A percentile compares a stretch with the other conserved stretches of the same genome.
Conservation (phyloP, 164 flowering plant species). For the Sedum album region DNA sequence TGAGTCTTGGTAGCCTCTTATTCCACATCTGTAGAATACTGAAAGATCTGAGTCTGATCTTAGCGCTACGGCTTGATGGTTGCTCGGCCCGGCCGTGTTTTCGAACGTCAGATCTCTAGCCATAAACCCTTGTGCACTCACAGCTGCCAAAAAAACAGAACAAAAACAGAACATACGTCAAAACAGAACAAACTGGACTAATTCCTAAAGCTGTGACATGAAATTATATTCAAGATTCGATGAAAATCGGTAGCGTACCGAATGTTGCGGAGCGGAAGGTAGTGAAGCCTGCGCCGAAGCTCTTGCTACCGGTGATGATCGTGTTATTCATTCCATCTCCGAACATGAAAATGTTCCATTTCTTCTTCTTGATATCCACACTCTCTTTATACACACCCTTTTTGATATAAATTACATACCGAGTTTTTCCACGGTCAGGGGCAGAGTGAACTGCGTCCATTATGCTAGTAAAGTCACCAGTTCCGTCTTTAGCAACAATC, state of each 20-base stretch:
- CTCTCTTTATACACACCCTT: conserved; percentile 43
- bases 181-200: no score
- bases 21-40: conserved; percentile 31
- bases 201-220: no score
- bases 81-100: conserved; percentile 60
- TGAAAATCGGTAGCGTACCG: no score
- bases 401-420: conserved; percentile 44
- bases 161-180: not conserved
- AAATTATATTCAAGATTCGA: no score
- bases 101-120: conserved; percentile 54
- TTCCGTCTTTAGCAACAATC: conserved; percentile 69
- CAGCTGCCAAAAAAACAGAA: conserved; percentile 30
- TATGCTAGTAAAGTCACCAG: conserved; percentile 46
- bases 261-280: conserved; percentile 42
- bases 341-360: conserved; percentile 48
- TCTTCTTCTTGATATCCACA: conserved; percentile 52
- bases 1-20: conserved; percentile 52
- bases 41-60: conserved; percentile 52
- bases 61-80: conserved; percentile 60
- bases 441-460: conserved; percentile 62
- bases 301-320: conserved; percentile 32
- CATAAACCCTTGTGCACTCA: conserved; percentile 53
- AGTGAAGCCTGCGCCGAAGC: conserved; percentile 36
- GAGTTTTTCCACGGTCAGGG: conserved; percentile 37
- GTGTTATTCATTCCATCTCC: conserved; percentile 54